These are phyloP conservation scores for Aeschynomene evenia DNA, from an alignment of 306 rosid genomes.

Conservation along the genomic window DNA sequence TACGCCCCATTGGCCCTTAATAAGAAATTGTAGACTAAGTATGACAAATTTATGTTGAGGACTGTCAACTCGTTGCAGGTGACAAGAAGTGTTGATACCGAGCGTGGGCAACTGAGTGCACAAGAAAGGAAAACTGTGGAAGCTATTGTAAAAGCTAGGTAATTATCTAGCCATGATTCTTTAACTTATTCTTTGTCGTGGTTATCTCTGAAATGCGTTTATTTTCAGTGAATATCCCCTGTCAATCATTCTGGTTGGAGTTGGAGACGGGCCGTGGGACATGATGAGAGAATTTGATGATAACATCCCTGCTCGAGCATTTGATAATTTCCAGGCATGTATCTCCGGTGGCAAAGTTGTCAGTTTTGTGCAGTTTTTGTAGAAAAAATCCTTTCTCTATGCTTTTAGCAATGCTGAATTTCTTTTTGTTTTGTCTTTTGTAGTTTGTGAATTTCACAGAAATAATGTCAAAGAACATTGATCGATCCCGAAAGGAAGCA, in stretches of 20 bases:
- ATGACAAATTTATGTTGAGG: constrained; percentile 22
- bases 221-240: constrained; percentile 69
- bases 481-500: constrained; percentile 75
- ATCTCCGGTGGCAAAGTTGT: constrained; percentile 17
- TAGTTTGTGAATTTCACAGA: constrained; percentile 96
- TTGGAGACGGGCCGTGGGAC: constrained; percentile 99
- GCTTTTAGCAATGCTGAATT: neutral
- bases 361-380: constrained; percentile 9
- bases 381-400: neutral
- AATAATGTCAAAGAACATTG: constrained; percentile 77
- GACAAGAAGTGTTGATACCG: constrained; percentile 89
- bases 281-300: constrained; percentile 93
- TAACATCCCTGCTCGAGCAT: constrained; percentile 86
- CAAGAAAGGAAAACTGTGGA: constrained; percentile 89
- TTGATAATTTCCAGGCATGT: constrained; percentile 92
- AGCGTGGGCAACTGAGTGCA: constrained; percentile 74
- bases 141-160: constrained; percentile 96
- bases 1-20: constrained; percentile 5
- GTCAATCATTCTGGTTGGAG: constrained; percentile 89
- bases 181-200: constrained; percentile 1
- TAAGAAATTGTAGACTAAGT: neutral
- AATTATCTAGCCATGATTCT: constrained; percentile 20
- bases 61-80: constrained; percentile 51
- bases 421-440: constrained; percentile 32
- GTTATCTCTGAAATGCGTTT: neutral